Base-by-base conservation (phyloP, 1,284 basidiomycete genomes). In the Xanthoconium separans region DNA sequence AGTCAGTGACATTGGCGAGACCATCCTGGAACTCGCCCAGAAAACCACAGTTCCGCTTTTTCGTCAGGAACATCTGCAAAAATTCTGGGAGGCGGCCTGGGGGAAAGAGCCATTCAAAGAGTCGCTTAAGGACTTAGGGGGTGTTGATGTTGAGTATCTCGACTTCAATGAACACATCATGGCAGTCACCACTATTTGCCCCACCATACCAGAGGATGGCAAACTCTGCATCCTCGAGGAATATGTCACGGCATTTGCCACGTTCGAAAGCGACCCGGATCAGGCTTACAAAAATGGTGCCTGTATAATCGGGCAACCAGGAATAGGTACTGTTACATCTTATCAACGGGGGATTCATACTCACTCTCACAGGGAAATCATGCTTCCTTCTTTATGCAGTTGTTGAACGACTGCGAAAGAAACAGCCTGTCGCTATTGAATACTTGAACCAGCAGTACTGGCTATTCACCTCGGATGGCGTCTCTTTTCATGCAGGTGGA, bases 291-390 rank as follows among this genome's bases (percentile, higher is more conserved):
- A 9, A 4, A 31, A 31, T 16, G 53, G 53, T 2, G 53, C 53
- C 16, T 54, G 53, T 34, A 41, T 54, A 33, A 45, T 54, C 34
- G 50, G 50, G 1, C 50, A 55, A 33, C 50, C 50, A 6, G 50
- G 53, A 8, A 54, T 54, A 22, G 49, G 53, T 54, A 42, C 41
- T 7, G 27, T 27, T 9, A 15, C 10, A 7, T n/a, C n/a, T 22
- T 2, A 22, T 22, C 4, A 2, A 22, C 22, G 4, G 2, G 22
- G 4, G 2, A 22, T 22, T 22, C 22, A 22, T 22, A 22, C 40
- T 34, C 15, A 33, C 30, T 29, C 16, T 4, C 4, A 24, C 2
- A 53, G 52, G 52, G 18, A 53, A 53, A 20, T 53, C 52, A 15
- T 51, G 50, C 16, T 46, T 51, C 36, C 45, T 51, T 8, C 43